phyloP scores from a whole-genome alignment of 164 flowering plant species.

The Nymphaea colorata region DNA sequence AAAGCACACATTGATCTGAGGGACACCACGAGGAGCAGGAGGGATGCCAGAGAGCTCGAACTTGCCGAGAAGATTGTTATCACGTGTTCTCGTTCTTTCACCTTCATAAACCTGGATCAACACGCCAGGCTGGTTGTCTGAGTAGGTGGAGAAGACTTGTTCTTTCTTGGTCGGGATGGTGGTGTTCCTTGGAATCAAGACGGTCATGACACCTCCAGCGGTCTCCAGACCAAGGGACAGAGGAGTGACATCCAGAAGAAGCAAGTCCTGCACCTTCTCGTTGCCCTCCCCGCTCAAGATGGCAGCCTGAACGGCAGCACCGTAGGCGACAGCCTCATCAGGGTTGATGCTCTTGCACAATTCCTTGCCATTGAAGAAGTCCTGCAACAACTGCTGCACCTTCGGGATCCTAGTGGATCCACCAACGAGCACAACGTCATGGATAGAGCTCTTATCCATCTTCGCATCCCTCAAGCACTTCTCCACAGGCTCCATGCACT shows the following conservation, averaged over 20 bases:
- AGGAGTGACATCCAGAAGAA: slow-evolving; percentile 55
- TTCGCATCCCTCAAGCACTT: slow-evolving; percentile 70
- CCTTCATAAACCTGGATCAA: slow-evolving; percentile 65
- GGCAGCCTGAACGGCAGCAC: slow-evolving; percentile 78
- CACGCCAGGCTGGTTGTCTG: slow-evolving; percentile 69
- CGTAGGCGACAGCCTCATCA: slow-evolving; percentile 75
- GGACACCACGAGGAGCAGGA: slow-evolving; percentile 61
- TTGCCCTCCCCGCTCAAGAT: slow-evolving; percentile 66
- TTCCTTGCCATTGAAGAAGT: slow-evolving; percentile 69
- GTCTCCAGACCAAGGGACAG: slow-evolving; percentile 54
- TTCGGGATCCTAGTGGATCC: slow-evolving; percentile 68
- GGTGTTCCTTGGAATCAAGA: slow-evolving; percentile 47
- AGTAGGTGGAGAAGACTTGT: slow-evolving; percentile 59
- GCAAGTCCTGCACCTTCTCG: slow-evolving; percentile 60
- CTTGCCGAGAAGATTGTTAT: slow-evolving; percentile 55
- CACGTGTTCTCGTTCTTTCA: slow-evolving; percentile 54
- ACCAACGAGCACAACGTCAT: slow-evolving; percentile 59
- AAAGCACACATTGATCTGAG: slow-evolving; percentile 50
- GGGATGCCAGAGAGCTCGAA: slow-evolving; percentile 58
- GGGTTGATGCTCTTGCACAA: slow-evolving; percentile 71
- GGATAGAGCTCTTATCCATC: slow-evolving; percentile 57
- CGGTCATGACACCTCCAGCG: slow-evolving; percentile 68
- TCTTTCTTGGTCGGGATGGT: slow-evolving; percentile 67
- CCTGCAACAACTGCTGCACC: slow-evolving; percentile 59
- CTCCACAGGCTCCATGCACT: slow-evolving; percentile 77